Conservation (phyloP, 768 basidiomycete species). For the Dioszegia hungarica region DNA sequence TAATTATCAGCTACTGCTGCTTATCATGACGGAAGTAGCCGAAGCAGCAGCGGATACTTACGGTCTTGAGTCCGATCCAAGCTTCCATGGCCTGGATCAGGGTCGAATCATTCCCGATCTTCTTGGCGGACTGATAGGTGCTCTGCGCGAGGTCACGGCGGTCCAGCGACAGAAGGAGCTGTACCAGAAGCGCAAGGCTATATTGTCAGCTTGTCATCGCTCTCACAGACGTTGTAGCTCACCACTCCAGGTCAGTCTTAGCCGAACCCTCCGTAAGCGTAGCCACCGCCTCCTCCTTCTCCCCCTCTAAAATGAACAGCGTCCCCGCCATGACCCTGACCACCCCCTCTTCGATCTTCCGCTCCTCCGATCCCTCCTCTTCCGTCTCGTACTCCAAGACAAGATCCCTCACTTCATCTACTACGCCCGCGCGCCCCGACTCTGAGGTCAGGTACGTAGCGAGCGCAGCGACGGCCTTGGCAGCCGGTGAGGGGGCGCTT, state of each 20-base stretch:
- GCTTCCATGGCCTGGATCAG: conserved; percentile 87
- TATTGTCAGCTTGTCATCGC: background rate
- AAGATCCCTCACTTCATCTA: conserved; percentile 80
- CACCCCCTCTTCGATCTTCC: conserved; percentile 61
- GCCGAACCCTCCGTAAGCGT: conserved; percentile 66
- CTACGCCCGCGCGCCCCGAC: conserved; percentile 50
- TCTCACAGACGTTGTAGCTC: conserved; percentile 17
- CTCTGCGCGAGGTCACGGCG: conserved; percentile 80
- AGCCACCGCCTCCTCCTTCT: conserved; percentile 87
- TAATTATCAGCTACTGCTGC: no score
- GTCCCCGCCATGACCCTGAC: conserved; percentile 80
- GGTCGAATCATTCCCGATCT: conserved; percentile 82
- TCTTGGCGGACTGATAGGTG: conserved; percentile 75
- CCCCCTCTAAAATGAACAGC: conserved; percentile 75
- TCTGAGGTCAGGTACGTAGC: conserved; percentile 66
- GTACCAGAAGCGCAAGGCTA: conserved; percentile 75
- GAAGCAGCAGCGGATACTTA: conserved; percentile 14
- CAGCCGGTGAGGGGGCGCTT: conserved; percentile 19
- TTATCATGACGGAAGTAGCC: no score
- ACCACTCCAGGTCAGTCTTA: conserved; percentile 82
- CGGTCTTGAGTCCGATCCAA: conserved; percentile 51
- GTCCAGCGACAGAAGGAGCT: conserved; percentile 85
- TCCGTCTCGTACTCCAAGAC: conserved; percentile 78
- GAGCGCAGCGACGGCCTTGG: conserved; percentile 61
- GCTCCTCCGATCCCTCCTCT: conserved; percentile 54